phyloP scores from a whole-genome alignment of 805 yeast species.

The Pichia ethanolica region DNA sequence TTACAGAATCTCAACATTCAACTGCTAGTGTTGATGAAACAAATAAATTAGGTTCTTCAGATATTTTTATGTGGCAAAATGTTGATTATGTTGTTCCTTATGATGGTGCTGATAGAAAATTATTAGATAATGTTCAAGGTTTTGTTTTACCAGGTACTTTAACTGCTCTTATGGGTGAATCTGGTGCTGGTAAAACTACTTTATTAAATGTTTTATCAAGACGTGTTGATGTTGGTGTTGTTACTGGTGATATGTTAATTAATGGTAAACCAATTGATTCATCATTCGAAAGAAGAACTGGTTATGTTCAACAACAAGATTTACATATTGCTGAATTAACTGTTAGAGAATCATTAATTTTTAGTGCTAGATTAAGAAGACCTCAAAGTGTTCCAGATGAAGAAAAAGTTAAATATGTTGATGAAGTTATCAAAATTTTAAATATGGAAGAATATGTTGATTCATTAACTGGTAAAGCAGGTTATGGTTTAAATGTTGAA shows the following conservation, averaged over 20 bases:
- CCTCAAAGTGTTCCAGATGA: conserved; percentile 31
- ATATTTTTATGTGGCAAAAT: conserved; percentile 56
- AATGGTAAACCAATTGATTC: conserved; percentile 42
- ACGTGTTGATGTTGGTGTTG: conserved; percentile 43
- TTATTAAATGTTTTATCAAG: conserved; percentile 46
- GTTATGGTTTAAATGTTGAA: conserved; percentile 47
- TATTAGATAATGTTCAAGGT: conserved; percentile 39
- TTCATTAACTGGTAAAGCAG: conserved; percentile 40
- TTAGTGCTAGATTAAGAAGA: conserved; percentile 44
- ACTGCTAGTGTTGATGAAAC: not conserved
- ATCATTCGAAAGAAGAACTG: conserved; percentile 47
- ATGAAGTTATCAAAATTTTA: conserved; percentile 32
- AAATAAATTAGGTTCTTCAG: conserved; percentile 31
- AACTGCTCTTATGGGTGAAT: conserved; percentile 59
- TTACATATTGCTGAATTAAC: conserved; percentile 43
- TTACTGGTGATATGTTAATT: conserved; percentile 50
- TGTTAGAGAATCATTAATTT: conserved; percentile 42
- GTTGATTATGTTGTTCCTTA: conserved; percentile 50
- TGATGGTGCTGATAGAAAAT: conserved; percentile 32
- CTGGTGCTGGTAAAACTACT: conserved; percentile 61
- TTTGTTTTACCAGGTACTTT: conserved; percentile 45
- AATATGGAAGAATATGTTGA: conserved; percentile 41
- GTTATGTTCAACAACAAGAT: conserved; percentile 53
- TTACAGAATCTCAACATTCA: not conserved
- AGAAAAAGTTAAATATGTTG: conserved; percentile 39